phyloP scores from a whole-genome alignment of 2,329 filamentous ascomycete genomes.

The Pestalotiopsis fici region DNA sequence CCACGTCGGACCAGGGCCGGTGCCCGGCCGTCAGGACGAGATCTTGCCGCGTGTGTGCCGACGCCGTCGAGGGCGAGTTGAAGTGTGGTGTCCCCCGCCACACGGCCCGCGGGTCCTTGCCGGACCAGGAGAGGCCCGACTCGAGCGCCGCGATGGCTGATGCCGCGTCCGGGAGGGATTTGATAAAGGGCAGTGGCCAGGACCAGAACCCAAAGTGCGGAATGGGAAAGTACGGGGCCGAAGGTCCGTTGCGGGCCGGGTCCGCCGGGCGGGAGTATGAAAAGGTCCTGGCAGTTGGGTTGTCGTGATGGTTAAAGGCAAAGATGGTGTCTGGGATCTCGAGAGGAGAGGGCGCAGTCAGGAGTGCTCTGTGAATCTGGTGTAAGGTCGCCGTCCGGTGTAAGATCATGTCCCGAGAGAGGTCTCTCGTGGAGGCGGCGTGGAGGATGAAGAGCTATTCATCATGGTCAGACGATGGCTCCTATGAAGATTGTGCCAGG shows the following conservation, averaged over 20 bases:
- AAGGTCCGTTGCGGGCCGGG: slow-evolving; percentile 26
- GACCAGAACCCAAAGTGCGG: slow-evolving; percentile 59
- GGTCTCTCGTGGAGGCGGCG: slow-evolving; percentile 37
- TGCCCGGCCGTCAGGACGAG: slow-evolving; percentile 34
- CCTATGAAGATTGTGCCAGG: background rate
- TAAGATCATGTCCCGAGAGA: slow-evolving; percentile 45
- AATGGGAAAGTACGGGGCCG: slow-evolving; percentile 46
- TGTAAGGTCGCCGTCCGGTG: slow-evolving; percentile 53
- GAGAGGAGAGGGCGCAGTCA: slow-evolving; percentile 44
- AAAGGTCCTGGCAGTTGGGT: slow-evolving; percentile 42
- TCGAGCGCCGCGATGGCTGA: slow-evolving; percentile 39
- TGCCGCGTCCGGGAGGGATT: slow-evolving; percentile 40
- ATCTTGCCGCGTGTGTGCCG: slow-evolving; percentile 40
- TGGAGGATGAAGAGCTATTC: slow-evolving; percentile 45
- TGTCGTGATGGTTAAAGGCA: slow-evolving; percentile 52
- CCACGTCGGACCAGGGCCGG: slow-evolving; percentile 49
- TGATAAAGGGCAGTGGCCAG: slow-evolving; percentile 53
- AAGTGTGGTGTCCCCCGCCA: slow-evolving; percentile 56
- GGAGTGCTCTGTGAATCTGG: slow-evolving; percentile 52
- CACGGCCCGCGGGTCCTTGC: slow-evolving; percentile 43
- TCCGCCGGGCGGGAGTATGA: slow-evolving; percentile 54
- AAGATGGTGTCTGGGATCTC: slow-evolving; percentile 52
- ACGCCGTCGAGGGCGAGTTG: slow-evolving; percentile 43
- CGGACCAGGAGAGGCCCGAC: slow-evolving; percentile 17
- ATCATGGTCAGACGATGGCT: background rate